Base-by-base conservation (phyloP, 129 eudicot species). In the Arctium lappa region DNA sequence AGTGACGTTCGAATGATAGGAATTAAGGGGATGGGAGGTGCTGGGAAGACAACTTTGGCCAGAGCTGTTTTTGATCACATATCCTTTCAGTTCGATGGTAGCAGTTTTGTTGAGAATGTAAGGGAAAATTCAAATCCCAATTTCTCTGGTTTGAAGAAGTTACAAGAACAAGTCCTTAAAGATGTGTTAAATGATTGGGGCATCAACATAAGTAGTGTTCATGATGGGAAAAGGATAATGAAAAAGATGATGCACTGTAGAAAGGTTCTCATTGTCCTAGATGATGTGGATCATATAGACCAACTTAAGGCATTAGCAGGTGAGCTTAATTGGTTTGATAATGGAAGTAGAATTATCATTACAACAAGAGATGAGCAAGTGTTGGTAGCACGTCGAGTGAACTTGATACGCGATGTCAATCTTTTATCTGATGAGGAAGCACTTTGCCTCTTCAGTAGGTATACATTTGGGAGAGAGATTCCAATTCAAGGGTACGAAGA, bases 181-280 rank as follows among this genome's bases (percentile, higher is more conserved):
- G 65, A 78, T 12, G 82, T 78, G 30, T 7, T 29, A 22, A 38
- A 79, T 11, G 39, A 39, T 0, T 0, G 15, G 1, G 3, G 1
- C 9, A 42, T 40, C 31, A 79, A 3, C 0, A 6, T 78, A 65
- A 10, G 1, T 38, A 5, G 38, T 65, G 29, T 79, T 79, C 1
- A 27, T 39, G 75, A 79, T 0, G 74, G 74, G 29, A 79, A 37
- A 66, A 39, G 6, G 0, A 29, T 11, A 42, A 40, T 79, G 65
- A 66, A 79, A 79, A 7, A 8, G 16, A 39, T 8, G 29, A 66
- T 79, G 82, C 1, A 1, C 42, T 0, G 74, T 39, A 63, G 22
- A 62, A 63, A 78, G 81, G 81, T 22, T 63, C 81, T 78, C 22
- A 3, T 78, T 37, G 81, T 78, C 37, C 81, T 78, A 37, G 81